phyloP scores from a whole-genome alignment of 805 yeast species.

The Yarrowia phangngaensis region DNA sequence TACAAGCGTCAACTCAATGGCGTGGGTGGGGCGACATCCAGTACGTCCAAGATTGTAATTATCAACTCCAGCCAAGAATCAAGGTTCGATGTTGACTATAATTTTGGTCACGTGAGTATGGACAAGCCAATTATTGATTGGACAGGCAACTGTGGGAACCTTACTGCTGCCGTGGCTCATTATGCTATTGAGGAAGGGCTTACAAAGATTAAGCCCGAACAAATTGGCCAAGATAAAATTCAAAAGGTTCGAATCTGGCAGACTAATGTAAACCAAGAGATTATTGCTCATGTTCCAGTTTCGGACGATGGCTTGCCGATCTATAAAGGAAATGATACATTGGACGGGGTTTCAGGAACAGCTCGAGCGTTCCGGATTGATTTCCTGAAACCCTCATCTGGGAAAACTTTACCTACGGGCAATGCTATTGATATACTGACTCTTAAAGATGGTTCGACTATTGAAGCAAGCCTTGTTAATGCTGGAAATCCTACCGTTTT shows the following conservation, averaged over 20 bases:
- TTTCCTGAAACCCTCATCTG: slow-evolving; percentile 26
- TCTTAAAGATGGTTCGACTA: slow-evolving; percentile 2
- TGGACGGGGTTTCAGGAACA: slow-evolving; percentile 24
- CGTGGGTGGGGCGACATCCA: slow-evolving; percentile 28
- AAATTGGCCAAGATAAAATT: neutral
- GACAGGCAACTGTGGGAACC: slow-evolving; percentile 28
- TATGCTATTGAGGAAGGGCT: slow-evolving; percentile 26
- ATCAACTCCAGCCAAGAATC: slow-evolving; percentile 4
- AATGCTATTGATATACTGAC: slow-evolving; percentile 1
- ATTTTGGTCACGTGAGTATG: slow-evolving; percentile 27
- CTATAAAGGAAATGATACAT: slow-evolving; percentile 9
- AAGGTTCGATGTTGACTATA: slow-evolving; percentile 26
- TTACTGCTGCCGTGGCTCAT: slow-evolving; percentile 28
- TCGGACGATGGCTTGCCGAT: slow-evolving; percentile 9
- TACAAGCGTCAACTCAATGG: slow-evolving; percentile 28
- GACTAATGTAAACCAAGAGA: slow-evolving; percentile 4
- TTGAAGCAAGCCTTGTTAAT: slow-evolving; percentile 9
- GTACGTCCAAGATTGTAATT: slow-evolving; percentile 27
- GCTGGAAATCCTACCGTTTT: slow-evolving; percentile 22
- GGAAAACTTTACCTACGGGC: slow-evolving; percentile 28
- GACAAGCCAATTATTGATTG: slow-evolving; percentile 27
- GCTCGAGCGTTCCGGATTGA: slow-evolving; percentile 25
- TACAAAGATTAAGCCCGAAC: slow-evolving; percentile 1
- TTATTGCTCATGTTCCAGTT: slow-evolving; percentile 20
- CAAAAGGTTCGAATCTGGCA: slow-evolving; percentile 24